Evolutionary conservation across 2,329 filamentous ascomycete genomes (phyloP), one percentile per base, ranked within the genome.

Genomic region (Cadophora gregata): DNA sequence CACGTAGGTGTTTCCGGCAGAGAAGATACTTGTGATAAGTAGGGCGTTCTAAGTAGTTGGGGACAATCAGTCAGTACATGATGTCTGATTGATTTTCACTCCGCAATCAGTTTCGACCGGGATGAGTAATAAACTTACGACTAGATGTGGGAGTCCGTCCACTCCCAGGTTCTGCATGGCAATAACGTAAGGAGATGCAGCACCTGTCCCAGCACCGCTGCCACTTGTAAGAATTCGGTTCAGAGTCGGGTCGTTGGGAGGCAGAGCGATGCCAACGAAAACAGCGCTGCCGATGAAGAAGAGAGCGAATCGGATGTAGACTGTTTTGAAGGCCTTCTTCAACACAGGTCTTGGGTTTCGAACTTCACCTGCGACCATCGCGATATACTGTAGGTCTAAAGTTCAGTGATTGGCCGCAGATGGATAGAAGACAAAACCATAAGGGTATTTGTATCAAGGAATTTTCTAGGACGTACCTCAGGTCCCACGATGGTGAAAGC

Each of bases 201-300:
- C 65, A 33, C 61, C 62, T 19, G 67, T 80, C 36, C 80, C 81
- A 3, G 82, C 80, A 10, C 79, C 78, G 68, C 88, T 85, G 0
- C 84, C 85, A 7, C 79, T 81, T n/a, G 75, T 79, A 67, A 92
- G 79, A 45, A 62, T 62, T 38, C 47, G 16, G 19, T 62, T 62
- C 16, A 62, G 19, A 19, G 81, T 82, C 0, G 80, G 73, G 72
- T 91, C 87, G 66, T 91, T 84, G 75, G 87, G 88, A 4, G 90
- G 82, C 56, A 92, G 82, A 56, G 90, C 77, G 56, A 91, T 88
- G 12, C 88, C 88, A 25, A 91, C 85, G 36, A 82, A 84, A 1
- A 93, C 80, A 1, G 88, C 86, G 5, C 89, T 89, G 1, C 90
- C 82, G 29, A 92, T 83, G 78, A 92, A 93, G 79, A 93, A 92